phyloP scores from a whole-genome alignment of 441 rosid genomes.

The Manihot esculenta region DNA sequence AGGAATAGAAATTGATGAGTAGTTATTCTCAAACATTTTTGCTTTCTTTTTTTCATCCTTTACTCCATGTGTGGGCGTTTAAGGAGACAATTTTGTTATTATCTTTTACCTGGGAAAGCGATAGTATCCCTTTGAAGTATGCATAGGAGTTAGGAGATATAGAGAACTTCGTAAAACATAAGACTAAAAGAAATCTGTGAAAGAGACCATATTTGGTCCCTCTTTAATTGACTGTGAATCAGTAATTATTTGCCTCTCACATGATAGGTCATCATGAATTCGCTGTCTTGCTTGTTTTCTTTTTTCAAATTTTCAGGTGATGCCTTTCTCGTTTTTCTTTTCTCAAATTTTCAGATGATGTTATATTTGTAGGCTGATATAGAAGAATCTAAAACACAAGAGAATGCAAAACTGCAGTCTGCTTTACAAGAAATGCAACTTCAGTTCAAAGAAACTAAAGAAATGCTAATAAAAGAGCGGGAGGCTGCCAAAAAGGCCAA shows the following conservation, averaged over 20 bases:
- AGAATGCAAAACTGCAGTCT: conserved; percentile 79
- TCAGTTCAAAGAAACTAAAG: conserved; percentile 81
- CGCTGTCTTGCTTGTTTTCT: conserved; percentile 9
- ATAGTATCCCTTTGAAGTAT: too few relatives aligned
- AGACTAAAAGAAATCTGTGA: background rate
- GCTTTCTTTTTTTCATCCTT: too few relatives aligned
- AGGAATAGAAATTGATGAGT: too few relatives aligned
- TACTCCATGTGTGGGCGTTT: too few relatives aligned
- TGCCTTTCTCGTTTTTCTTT: too few relatives aligned
- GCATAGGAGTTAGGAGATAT: too few relatives aligned
- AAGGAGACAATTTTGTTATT: too few relatives aligned
- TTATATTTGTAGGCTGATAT: conserved; percentile 62
- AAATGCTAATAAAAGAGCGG: conserved; percentile 65
- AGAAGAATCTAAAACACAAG: conserved; percentile 92
- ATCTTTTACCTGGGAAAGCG: too few relatives aligned
- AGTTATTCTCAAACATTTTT: too few relatives aligned
- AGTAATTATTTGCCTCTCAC: background rate
- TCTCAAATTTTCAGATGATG: conserved; percentile 16
- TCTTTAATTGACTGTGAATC: background rate
- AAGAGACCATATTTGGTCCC: background rate
- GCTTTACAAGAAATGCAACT: conserved; percentile 73
- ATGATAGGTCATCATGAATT: background rate
- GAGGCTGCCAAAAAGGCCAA: conserved; percentile 69
- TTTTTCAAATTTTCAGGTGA: conserved; percentile 13
- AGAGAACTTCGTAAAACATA: background rate